These are phyloP conservation scores for Sphaceloma murrayae DNA, from an alignment of 2,329 filamentous ascomycete genomes.

Conservation along the genomic window DNA sequence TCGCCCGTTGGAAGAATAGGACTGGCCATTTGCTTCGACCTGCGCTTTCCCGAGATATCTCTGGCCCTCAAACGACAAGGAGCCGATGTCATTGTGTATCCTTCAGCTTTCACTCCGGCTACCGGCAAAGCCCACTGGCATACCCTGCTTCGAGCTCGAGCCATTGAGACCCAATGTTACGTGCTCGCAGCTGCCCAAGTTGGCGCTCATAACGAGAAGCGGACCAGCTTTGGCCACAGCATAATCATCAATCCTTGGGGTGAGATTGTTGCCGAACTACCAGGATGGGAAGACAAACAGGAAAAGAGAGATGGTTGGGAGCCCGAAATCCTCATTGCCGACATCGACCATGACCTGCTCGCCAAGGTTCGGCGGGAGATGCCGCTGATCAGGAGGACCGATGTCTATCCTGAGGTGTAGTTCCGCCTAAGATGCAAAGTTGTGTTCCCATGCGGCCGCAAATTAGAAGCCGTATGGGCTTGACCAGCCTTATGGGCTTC, in stretches of 20 bases:
- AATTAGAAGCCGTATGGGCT: no score
- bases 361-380: conserved; percentile 30
- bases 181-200: conserved; percentile 77
- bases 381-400: conserved; percentile 29
- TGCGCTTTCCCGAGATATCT: conserved; percentile 71
- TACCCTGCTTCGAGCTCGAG: conserved; percentile 63
- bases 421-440: no score
- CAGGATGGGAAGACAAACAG: conserved; percentile 39
- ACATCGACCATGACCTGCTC: conserved; percentile 32
- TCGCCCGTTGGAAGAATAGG: conserved; percentile 67
- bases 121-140: conserved; percentile 86
- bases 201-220: conserved; percentile 63
- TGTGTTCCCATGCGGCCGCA: no score
- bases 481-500: no score
- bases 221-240: conserved; percentile 75
- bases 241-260: conserved; percentile 87
- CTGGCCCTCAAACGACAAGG: conserved; percentile 55
- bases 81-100: conserved; percentile 74
- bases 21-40: conserved; percentile 79
- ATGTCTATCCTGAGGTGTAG: conserved; percentile 21
- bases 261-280: conserved; percentile 55
- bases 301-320: conserved; percentile 28
- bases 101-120: conserved; percentile 79
- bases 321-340: conserved; percentile 35
- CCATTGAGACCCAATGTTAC: conserved; percentile 82